Conservation (phyloP, 176 grass and related monocot genomes). For the Carex cristatella region DNA sequence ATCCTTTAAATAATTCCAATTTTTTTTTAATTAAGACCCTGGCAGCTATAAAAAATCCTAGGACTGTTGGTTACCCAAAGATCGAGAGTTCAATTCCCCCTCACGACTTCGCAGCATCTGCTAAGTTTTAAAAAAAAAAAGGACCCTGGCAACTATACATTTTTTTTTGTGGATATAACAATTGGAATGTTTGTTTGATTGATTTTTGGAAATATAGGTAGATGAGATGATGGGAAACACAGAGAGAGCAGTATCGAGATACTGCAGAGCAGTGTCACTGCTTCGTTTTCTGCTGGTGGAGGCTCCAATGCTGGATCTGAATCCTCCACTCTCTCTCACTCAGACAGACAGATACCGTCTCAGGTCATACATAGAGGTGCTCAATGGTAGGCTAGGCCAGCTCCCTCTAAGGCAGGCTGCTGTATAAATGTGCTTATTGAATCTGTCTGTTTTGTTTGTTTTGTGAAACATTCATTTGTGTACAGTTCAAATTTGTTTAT, state of each 20-base stretch:
- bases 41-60: background rate
- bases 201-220: conserved; percentile 45
- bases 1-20: background rate
- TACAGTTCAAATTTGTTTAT: conserved; percentile 18
- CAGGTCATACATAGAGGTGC: conserved; percentile 70
- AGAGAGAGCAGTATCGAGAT: conserved; percentile 39
- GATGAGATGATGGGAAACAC: conserved; percentile 77
- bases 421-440: background rate
- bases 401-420: conserved; percentile 35
- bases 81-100: too few relatives aligned
- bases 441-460: background rate
- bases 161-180: background rate
- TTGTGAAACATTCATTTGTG: conserved; percentile 29
- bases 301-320: conserved; percentile 60
- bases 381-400: conserved; percentile 57
- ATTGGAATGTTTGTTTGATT: background rate
- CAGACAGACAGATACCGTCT: conserved; percentile 61
- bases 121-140: too few relatives aligned
- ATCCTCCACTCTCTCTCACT: conserved; percentile 59
- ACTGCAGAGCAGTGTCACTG: conserved; percentile 62
- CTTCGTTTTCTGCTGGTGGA: conserved; percentile 80
- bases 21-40: background rate
- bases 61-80: too few relatives aligned
- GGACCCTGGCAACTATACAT: background rate
- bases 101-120: too few relatives aligned